A percentile compares a stretch with the other conserved stretches of the same genome.
Conservation (phyloP, 805 yeast species). For the Wickerhamiella azymoides region DNA sequence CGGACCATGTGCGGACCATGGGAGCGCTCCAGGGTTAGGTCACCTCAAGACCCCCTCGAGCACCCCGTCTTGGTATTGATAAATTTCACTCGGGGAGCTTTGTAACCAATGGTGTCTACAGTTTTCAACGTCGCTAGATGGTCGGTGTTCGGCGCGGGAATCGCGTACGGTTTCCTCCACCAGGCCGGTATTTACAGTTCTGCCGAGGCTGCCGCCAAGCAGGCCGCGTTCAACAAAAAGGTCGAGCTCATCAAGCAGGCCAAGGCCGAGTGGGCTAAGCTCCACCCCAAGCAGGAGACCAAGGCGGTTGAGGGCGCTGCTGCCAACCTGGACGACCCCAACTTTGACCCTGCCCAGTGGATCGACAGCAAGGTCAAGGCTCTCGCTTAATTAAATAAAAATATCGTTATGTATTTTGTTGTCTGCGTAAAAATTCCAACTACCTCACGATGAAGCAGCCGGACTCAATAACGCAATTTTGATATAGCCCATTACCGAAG, state of each 20-base stretch:
- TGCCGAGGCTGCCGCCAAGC: constrained; percentile 45
- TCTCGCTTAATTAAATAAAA: constrained; percentile 1
- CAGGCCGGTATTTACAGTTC: constrained; percentile 51
- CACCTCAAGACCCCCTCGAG: neutral
- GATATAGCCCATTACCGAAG: constrained; percentile 16
- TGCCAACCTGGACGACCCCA: constrained; percentile 72
- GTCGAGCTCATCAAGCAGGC: constrained; percentile 75
- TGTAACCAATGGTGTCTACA: constrained; percentile 15
- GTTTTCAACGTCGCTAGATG: constrained; percentile 55
- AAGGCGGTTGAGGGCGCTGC: constrained; percentile 29
- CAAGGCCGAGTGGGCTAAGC: constrained; percentile 71
- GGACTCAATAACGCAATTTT: constrained; percentile 20
- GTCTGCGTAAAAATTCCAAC: constrained; percentile 4
- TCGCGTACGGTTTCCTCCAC: constrained; percentile 78
- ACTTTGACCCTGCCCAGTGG: constrained; percentile 58
- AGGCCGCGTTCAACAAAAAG: constrained; percentile 45
- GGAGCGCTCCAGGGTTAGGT: no score
- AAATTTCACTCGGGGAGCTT: neutral
- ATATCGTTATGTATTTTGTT: neutral
- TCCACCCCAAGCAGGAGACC: constrained; percentile 31
- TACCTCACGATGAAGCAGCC: constrained; percentile 14
- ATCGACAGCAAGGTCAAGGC: constrained; percentile 15
- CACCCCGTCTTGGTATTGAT: neutral
- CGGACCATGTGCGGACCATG: no score
- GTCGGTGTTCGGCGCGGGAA: constrained; percentile 79